Conservation (phyloP, 345 rosid genomes). For the Salix dunnii region DNA sequence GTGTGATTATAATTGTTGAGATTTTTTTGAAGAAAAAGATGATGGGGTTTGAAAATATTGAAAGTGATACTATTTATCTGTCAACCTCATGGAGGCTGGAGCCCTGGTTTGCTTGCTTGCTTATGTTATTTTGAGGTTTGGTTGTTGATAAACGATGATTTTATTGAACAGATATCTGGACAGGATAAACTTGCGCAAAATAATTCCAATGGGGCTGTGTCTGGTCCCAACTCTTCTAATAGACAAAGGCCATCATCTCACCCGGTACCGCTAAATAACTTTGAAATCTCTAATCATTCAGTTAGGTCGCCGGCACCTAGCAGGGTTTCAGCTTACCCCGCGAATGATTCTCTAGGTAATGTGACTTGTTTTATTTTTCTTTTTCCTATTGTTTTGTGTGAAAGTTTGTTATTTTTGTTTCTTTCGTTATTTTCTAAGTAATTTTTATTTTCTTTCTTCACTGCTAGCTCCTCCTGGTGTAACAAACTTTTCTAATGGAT, state of each 20-base stretch:
- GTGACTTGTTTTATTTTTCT: not conserved
- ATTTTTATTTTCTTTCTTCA: constrained; percentile 29
- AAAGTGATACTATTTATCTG: too few species aligned
- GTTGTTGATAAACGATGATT: not conserved
- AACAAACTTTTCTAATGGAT: constrained; percentile 40
- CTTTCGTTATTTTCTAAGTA: constrained; percentile 13
- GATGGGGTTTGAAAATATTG: not conserved
- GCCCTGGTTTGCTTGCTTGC: not conserved
- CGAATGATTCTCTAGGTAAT: constrained; percentile 19
- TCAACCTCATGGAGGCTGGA: too few species aligned
- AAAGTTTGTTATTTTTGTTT: not conserved
- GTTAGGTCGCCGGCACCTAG: constrained; percentile 34
- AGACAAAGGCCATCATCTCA: constrained; percentile 33
- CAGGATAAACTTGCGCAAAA: constrained; percentile 59
- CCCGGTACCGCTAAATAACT: constrained; percentile 18
- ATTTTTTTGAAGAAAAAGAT: not conserved
- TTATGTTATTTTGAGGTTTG: not conserved
- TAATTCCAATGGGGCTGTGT: constrained; percentile 4
- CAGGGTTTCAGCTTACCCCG: constrained; percentile 20
- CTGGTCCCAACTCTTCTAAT: constrained; percentile 31
- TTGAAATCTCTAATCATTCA: constrained; percentile 36
- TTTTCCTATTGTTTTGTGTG: not conserved
- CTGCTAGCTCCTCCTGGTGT: constrained; percentile 55
- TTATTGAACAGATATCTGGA: constrained; percentile 64
- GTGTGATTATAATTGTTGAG: too few species aligned